A percentile compares a stretch with the other conserved stretches of the same genome.
phyloP scores from a whole-genome alignment of 257 asterid genomes.

The Vinca minor region DNA sequence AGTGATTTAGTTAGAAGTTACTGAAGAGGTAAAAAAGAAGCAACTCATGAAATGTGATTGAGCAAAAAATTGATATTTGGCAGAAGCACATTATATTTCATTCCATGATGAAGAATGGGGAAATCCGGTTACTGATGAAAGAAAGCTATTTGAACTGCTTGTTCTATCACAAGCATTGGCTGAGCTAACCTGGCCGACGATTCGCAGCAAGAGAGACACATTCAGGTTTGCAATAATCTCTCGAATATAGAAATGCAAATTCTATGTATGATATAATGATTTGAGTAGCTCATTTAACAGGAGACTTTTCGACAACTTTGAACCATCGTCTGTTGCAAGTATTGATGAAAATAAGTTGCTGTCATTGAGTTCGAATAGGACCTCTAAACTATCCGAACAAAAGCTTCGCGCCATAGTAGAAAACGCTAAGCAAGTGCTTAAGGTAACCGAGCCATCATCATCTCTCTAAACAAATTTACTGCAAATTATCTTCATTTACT shows the following conservation, averaged over 20 bases:
- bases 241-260: neutral
- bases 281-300: slow-evolving; percentile 22
- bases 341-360: slow-evolving; percentile 44
- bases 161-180: slow-evolving; percentile 73
- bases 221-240: slow-evolving; percentile 40
- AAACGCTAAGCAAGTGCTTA: slow-evolving; percentile 62
- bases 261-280: neutral
- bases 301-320: slow-evolving; percentile 52
- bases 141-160: slow-evolving; percentile 65
- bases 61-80: slow-evolving; percentile 3
- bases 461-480: neutral
- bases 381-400: slow-evolving; percentile 56
- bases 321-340: slow-evolving; percentile 53
- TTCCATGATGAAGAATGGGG: slow-evolving; percentile 96
- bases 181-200: slow-evolving; percentile 63
- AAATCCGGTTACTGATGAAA: slow-evolving; percentile 62
- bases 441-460: slow-evolving; percentile 30
- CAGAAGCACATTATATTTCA: slow-evolving; percentile 54
- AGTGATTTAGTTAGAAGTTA: neutral
- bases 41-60: neutral
- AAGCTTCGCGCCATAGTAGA: slow-evolving; percentile 65
- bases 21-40: neutral
- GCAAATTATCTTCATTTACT: neutral
- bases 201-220: slow-evolving; percentile 56
- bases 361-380: slow-evolving; percentile 34